Conservation (phyloP, 345 rosid species). For the Hibiscus syriacus region DNA sequence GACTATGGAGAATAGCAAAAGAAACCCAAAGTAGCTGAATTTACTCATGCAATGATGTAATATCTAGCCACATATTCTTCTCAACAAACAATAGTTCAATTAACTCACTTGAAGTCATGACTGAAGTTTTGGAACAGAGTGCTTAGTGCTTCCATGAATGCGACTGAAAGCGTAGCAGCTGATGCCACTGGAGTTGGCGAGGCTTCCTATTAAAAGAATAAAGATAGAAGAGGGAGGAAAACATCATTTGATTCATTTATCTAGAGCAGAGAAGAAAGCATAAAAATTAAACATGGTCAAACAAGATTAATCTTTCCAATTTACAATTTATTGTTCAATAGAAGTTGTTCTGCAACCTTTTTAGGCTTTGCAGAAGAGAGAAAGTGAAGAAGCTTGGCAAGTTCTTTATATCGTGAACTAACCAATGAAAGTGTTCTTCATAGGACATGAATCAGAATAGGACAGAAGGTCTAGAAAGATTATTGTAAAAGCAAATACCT, state of each 20-base stretch:
- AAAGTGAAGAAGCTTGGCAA: not conserved
- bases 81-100: constrained; percentile 2
- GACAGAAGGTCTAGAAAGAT: not conserved
- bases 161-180: constrained; percentile 90
- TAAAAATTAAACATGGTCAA: not conserved
- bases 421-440: not conserved
- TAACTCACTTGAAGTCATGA: constrained; percentile 78
- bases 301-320: not conserved
- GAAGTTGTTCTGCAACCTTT: not conserved
- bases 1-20: not conserved
- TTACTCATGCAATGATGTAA: not conserved
- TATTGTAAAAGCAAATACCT: constrained; percentile 37
- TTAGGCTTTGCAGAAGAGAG: not conserved
- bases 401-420: not conserved
- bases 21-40: not conserved
- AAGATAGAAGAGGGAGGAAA: not conserved
- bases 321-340: not conserved
- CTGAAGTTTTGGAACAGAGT: constrained; percentile 66
- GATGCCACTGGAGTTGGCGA: constrained; percentile 90
- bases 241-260: not conserved
- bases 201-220: constrained; percentile 59
- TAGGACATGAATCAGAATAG: not conserved
- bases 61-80: constrained; percentile 6
- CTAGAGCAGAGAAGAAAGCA: not conserved
- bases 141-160: constrained; percentile 97